Evolutionary conservation across 805 yeast genomes (phyloP), one percentile per base, ranked within the genome.

Genomic region (Wickerhamomyces subpelliculosus): DNA sequence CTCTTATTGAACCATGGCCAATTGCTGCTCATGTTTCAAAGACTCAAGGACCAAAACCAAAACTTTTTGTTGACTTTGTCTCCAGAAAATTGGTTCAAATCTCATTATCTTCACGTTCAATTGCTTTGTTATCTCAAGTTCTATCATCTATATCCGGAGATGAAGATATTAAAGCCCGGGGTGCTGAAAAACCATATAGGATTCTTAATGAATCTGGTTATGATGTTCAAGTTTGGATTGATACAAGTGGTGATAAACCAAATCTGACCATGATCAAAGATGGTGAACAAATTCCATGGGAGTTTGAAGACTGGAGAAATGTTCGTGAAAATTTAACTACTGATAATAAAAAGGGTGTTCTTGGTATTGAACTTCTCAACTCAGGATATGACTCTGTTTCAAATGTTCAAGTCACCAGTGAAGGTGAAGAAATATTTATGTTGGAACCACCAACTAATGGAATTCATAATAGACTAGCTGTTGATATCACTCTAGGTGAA

Each of bases 221-320:
- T 44, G 80, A 80, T 39, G 41, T 90, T n/a, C 75, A 79, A 35
- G 74, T 93, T 0, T 89, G 96, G 96, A 72, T 79, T n/a, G 85
- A 83, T 24, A 47, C 61, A 35, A 51, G 52, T 4, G 55, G 58
- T 3, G 54, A 46, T 21, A 48, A 45, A 12, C 37, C 42, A 9
- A 50, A 48, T 2, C 24, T 60, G 13, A 65, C 70, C 0, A 27
- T 49, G 0, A 53, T 84, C 13, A 58, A 64, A 28, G 67, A 77
- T 36, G 73, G 73, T 2, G 75, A 73, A 5, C 58, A 60, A 4
- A 55, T 75, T 5, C 82, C 85, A 1, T 93, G 97, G 97, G 79
- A 88, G 29, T 94, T 94, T 64, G 95, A 89, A 51, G 96, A 90
- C 54, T 93, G 97, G 97, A 70, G 85, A 44, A 70, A 71, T 23